Evolutionary conservation across 1,284 basidiomycete genomes (phyloP), one percentile per base, ranked within the genome.

Genomic region (Moesziomyces aphidis): DNA sequence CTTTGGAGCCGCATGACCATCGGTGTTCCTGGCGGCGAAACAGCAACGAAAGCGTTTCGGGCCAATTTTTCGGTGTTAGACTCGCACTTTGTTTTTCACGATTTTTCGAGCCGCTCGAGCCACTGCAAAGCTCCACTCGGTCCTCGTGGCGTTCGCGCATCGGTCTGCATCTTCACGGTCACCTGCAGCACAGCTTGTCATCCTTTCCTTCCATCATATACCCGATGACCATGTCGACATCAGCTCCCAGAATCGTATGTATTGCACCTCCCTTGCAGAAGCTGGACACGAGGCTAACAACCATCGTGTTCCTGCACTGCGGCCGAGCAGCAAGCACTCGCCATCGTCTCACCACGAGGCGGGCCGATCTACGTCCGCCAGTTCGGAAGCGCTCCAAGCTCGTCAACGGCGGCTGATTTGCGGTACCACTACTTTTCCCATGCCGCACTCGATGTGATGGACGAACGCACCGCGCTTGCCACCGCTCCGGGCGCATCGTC

Each of bases 401-500:
- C 55, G 1, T 61, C 64, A 9, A 22, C 53, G 3, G 42, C 62
- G 15, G 69, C 73, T 39, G 73, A 68, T 36, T 53, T 64, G 2
- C 70, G 66, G 22, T 85, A 82, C 77, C 77, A 85, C 63, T 85
- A 83, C 61, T 82, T 83, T 11, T 81, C 84, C 0, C 83, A 85
- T 57, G 76, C 80, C 0, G 79, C 83, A 0, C 57, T 85, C 4
- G 85, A 85, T 60, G 78, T 82, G 22, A 82, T 85, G 45, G 85
- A 85, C 42, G 84, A 85, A 51, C 77, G 84, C 53, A 81, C 44
- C 60, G 57, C 52, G 21, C 36, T 22, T 11, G 28, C 34, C 13
- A 9, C 42, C 10, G 49, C n/a, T 15, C n/a, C 45, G 54, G 19
- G 11, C 13, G 46, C 63, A 1, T 57, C 65, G 10, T 56, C 61